Evolutionary conservation across 2,329 filamentous ascomycete species (phyloP).

Genomic region (Magnaporthiopsis poae): DNA sequence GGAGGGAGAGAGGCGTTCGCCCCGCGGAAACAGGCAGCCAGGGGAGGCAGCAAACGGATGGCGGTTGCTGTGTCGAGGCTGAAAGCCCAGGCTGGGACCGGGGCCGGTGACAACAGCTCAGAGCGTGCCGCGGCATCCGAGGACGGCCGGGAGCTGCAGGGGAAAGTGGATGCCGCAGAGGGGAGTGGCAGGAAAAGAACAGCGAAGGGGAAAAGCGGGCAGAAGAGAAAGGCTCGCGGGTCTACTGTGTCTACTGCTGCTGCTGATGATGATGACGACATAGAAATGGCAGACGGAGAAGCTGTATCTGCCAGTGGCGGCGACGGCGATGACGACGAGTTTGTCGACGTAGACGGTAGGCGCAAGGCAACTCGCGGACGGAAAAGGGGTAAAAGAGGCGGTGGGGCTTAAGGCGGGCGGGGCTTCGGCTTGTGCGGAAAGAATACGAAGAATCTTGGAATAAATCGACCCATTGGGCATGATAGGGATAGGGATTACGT

Average conservation of each 20-base stretch:
- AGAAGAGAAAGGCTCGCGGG: constrained; percentile 12
- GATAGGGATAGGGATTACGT: no score
- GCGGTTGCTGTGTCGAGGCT: constrained; percentile 23
- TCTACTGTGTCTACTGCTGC: background rate
- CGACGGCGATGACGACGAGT: constrained; percentile 8
- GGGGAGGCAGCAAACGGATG: constrained; percentile 22
- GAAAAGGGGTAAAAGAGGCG: constrained; percentile 2
- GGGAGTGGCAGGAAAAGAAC: constrained; percentile 4
- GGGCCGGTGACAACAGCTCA: constrained; percentile 8
- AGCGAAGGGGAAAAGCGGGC: background rate
- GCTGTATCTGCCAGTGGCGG: constrained; percentile 8
- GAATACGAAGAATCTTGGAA: background rate
- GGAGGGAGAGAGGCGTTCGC: constrained; percentile 18
- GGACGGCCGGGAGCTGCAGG: background rate
- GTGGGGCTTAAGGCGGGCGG: background rate
- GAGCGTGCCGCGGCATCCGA: background rate
- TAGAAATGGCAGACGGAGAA: background rate
- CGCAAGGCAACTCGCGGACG: background rate
- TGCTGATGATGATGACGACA: background rate
- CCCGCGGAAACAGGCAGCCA: constrained; percentile 15
- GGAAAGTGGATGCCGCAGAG: background rate
- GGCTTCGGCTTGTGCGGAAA: background rate
- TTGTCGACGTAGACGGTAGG: background rate
- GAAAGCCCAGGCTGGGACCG: constrained; percentile 16
- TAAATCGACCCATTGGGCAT: no score